Base-by-base conservation (phyloP, 225 moss, liverwort and hornwort genomes). In the Neckera pumila region DNA sequence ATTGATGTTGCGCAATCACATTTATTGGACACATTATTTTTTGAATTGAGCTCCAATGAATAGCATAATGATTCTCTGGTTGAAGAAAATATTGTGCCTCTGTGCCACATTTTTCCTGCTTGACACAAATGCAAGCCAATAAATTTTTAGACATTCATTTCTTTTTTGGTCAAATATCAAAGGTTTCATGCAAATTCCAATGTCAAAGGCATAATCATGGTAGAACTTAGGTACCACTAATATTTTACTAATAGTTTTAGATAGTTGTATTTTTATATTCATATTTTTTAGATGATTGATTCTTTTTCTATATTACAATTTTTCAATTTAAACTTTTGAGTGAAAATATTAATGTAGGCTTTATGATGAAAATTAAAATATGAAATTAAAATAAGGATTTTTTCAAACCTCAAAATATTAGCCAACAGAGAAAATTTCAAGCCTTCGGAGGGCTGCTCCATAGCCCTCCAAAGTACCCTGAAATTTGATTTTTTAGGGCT, bases 61-160 rank as follows among this genome's bases (percentile, higher is more conserved):
- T 30, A 17, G 6, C 11, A 45, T 5, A 28, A 72, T 43, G 28
- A 28, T 10, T 15, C 2, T 18, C 0, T 30, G 0, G 21, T 51
- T 33, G 34, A 76, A 5, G 3, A 21, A 31, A 76, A 34, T 51
- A 3, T 43, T 3, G 17, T 13, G 0, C 5, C 3, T 51, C 0
- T 12, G 0, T 51, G 33, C 13, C 7, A 33, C 8, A 33, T 20
- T 75, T 74, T 19, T 0, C 4, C 2, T 0, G 0, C 12, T 31
- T 49, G 19, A 49, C 4, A 7, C 12, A 74, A 74, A 31, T 74
- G 19, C 10, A 74, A 0, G 0, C 31, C 2, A 47, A 17, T 11
- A 12, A 19, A 31, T 47, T 31, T 31, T 0, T 19, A 49, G 1
- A 11, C 7, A 19, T 47, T 4, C 7, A 47, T 74, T 47, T 47